These are phyloP conservation scores for Takakia lepidozioides DNA, from an alignment of 225 moss, liverwort and hornwort genomes.

Conservation along the genomic window DNA sequence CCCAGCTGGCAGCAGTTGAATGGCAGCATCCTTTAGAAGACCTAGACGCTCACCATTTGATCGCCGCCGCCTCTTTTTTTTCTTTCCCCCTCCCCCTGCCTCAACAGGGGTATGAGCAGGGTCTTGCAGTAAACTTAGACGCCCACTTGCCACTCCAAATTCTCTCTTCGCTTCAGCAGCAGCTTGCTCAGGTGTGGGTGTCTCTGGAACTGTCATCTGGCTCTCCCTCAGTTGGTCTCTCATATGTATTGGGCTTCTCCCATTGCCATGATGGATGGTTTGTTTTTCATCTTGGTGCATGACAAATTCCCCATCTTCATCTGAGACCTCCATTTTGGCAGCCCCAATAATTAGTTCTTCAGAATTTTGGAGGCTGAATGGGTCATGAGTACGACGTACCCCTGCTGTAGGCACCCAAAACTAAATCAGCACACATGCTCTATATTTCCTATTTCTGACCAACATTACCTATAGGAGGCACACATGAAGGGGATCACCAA, in stretches of 20 bases:
- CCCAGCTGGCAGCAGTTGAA: conserved; percentile 14
- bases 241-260: conserved; percentile 21
- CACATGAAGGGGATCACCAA: no score
- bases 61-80: conserved; percentile 31
- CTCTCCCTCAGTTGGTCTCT: conserved; percentile 40
- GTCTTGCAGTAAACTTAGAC: conserved; percentile 24
- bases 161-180: conserved; percentile 57
- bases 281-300: conserved; percentile 13
- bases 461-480: no score
- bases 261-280: conserved; percentile 10
- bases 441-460: no score
- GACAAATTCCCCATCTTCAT: conserved; percentile 26
- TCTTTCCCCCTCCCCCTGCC: conserved; percentile 23
- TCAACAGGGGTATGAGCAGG: conserved; percentile 6
- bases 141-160: conserved; percentile 42
- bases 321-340: conserved; percentile 14
- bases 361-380: conserved; percentile 14
- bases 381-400: conserved; percentile 4
- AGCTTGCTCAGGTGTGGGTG: conserved; percentile 64
- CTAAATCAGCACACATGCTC: no score
- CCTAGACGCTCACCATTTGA: conserved; percentile 17
- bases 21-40: conserved; percentile 17
- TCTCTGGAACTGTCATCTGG: conserved; percentile 79
- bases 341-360: no score
- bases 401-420: conserved; percentile 9